Conservation (phyloP, 306 rosid genomes). For the Cucumis cinereus region DNA sequence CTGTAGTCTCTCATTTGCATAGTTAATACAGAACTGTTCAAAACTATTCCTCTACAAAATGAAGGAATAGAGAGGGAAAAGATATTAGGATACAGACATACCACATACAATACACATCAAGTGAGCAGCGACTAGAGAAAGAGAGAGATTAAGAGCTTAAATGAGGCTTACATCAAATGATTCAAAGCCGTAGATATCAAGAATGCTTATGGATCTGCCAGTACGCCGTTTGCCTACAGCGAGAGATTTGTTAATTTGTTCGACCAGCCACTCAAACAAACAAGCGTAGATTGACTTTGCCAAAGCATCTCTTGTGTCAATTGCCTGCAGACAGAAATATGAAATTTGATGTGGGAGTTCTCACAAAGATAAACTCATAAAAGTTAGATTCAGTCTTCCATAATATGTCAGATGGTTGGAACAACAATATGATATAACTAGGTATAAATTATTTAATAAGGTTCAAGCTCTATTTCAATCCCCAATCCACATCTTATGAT, state of each 20-base stretch:
- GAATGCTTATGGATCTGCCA: conserved; percentile 97
- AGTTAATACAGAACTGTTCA: conserved; percentile 98
- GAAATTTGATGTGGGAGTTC: neutral
- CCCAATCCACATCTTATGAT: neutral
- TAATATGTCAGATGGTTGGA: neutral
- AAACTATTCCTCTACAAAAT: conserved; percentile 77
- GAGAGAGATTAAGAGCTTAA: conserved; percentile 9
- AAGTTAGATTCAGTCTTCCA: neutral
- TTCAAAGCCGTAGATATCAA: conserved; percentile 97
- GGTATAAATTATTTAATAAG: neutral
- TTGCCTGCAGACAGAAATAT: conserved; percentile 35
- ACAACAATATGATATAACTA: neutral
- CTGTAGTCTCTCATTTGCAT: conserved; percentile 95
- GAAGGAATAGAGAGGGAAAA: neutral
- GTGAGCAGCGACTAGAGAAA: neutral
- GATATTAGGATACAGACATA: conserved; percentile 6
- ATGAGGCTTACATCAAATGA: conserved; percentile 75
- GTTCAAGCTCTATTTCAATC: neutral
- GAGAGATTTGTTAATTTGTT: conserved; percentile 94
- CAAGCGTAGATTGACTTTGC: conserved; percentile 92
- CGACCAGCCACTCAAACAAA: conserved; percentile 92
- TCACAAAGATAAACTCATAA: neutral
- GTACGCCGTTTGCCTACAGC: conserved; percentile 94
- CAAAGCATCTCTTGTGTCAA: conserved; percentile 95
- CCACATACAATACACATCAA: neutral